phyloP scores from a whole-genome alignment of 805 yeast species.

The Kazachstania taianensis region DNA sequence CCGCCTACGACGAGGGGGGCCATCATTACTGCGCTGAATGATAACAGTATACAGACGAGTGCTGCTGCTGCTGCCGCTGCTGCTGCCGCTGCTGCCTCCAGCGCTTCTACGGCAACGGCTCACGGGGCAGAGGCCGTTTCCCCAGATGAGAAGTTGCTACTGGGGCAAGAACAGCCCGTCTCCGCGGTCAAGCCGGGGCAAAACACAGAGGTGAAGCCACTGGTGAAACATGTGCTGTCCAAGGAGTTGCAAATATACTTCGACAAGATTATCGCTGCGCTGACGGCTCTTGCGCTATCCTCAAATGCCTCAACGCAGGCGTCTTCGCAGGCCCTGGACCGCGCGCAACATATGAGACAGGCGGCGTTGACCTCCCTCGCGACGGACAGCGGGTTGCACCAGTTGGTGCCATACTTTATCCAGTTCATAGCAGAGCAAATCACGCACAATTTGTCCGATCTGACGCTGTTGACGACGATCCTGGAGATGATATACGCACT shows the following conservation, averaged over 20 bases:
- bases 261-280: conserved; percentile 77
- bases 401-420: conserved; percentile 89
- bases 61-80: conserved; percentile 6
- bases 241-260: conserved; percentile 90
- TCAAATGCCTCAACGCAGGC: too few species aligned
- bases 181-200: conserved; percentile 32
- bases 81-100: conserved; percentile 14
- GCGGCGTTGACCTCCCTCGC: conserved; percentile 81
- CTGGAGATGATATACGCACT: conserved; percentile 80
- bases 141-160: too few species aligned
- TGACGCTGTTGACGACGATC: conserved; percentile 68
- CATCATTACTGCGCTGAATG: conserved; percentile 52
- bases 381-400: conserved; percentile 94
- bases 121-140: not conserved
- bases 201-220: conserved; percentile 63
- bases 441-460: conserved; percentile 71
- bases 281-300: conserved; percentile 44
- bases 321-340: conserved; percentile 1
- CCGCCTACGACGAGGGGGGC: conserved; percentile 82
- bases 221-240: conserved; percentile 90
- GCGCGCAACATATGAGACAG: conserved; percentile 39
- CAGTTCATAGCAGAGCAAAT: conserved; percentile 94
- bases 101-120: conserved; percentile 5
- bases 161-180: not conserved
- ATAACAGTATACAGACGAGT: conserved; percentile 32